Conservation (phyloP, 2,329 filamentous ascomycete genomes). For the Phaeosphaeria sp. region DNA sequence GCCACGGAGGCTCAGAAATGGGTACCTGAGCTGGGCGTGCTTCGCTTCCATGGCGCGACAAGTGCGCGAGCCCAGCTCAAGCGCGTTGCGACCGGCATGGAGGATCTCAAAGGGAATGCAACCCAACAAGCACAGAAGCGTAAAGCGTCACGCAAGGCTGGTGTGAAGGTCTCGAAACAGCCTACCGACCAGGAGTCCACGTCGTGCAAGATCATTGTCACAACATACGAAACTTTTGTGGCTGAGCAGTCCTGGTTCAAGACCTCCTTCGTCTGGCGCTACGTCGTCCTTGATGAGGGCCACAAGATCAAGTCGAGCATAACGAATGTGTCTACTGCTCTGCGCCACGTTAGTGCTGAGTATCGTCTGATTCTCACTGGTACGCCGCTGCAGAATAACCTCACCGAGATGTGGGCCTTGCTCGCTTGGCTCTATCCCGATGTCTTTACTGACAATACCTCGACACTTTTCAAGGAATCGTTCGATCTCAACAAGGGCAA, state of each 20-base stretch:
- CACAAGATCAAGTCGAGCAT: constrained; percentile 94
- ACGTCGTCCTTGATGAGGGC: constrained; percentile 99
- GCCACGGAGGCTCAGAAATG: constrained; percentile 97
- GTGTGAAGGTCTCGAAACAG: constrained; percentile 36
- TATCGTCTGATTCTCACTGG: constrained; percentile 60
- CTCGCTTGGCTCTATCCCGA: constrained; percentile 65
- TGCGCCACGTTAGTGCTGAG: constrained; percentile 55
- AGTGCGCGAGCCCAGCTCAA: constrained; percentile 78
- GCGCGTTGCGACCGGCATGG: constrained; percentile 53
- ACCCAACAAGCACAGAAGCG: constrained; percentile 81
- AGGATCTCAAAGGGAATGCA: constrained; percentile 56
- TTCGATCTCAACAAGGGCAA: constrained; percentile 64
- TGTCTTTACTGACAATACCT: constrained; percentile 61
- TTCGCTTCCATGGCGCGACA: constrained; percentile 95
- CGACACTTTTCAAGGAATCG: constrained; percentile 59
- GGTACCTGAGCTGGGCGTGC: constrained; percentile 82
- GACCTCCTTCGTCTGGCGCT: constrained; percentile 95
- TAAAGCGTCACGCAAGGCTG: constrained; percentile 85
- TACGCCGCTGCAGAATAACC: constrained; percentile 66
- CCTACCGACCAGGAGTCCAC: constrained; percentile 30
- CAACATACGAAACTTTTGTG: constrained; percentile 98
- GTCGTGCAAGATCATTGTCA: constrained; percentile 71
- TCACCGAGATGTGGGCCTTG: constrained; percentile 64
- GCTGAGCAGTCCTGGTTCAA: constrained; percentile 92
- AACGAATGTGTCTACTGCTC: constrained; percentile 51